Evolutionary conservation across 1,284 basidiomycete species (phyloP), one percentile per base, ranked within the genome.

Genomic region (Phellopilus nigrolimitatus): DNA sequence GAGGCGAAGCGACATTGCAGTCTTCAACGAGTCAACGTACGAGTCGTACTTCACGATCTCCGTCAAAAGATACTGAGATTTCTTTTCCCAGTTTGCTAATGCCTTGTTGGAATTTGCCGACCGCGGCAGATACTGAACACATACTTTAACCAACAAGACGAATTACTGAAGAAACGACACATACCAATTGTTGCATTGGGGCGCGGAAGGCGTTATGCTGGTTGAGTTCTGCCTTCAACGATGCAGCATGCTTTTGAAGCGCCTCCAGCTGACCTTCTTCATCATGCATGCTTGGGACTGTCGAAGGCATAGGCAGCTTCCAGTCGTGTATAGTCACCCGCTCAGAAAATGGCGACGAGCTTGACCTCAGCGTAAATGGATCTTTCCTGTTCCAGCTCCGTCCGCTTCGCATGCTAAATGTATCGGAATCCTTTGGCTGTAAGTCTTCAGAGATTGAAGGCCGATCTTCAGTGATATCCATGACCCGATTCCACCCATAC

Each of bases 31-130:
- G 56, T 97, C 92, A 54, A 94, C 84, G 67, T 99, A 99, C n/a
- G 87, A 88, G 48, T 92, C 84, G 68, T 97, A 99, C 66, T 98
- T 98, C 65, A 93, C 88, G 44, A 93, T 90, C 69, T 99, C 95
- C 12, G 86, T 82, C 50, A 95, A 74, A 38, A 98, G 71, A 66
- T 91, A 91, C 62, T 90, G 84, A 6, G 88, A 91, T 65, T 91
- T 94, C 61, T 84, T 85, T 66, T 92, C 88, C 93, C 95, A 99
- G 65, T 99, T 99, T 48, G 78, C 78, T 57, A 82, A 74, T 0
- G 95, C 88, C 66, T 88, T 97, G 56, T 72, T 63, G 1, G 80
- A 76, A 60, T 90, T 93, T 21, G 78, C 67, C n/a, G 87, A 84
- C 8, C 84, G 79, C 1, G 86, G 76, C 51, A 84, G 75, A 65